Evolutionary conservation across 768 basidiomycete genomes (phyloP).

Genomic region (Trametes gibbosa): DNA sequence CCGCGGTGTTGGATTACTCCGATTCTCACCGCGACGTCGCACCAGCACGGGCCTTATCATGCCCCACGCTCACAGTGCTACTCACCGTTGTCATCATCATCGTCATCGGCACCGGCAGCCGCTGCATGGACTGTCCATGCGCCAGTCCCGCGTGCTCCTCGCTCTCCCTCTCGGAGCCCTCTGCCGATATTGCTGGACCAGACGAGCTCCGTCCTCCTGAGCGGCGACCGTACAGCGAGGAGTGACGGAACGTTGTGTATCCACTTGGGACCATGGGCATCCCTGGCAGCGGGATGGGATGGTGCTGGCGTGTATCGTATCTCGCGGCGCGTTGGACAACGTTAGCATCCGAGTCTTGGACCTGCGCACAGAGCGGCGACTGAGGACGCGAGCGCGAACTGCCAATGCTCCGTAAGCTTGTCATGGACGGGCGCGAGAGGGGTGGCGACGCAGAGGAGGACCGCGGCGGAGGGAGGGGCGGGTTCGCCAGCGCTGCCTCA

Average conservation of each 20-base stretch:
- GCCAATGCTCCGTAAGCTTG: conserved; percentile 2
- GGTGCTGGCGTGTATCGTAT: background rate
- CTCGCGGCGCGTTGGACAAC: background rate
- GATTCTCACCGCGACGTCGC: background rate
- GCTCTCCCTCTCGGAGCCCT: background rate
- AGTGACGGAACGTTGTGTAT: conserved; percentile 18
- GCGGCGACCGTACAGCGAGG: conserved; percentile 8
- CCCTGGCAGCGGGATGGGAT: conserved; percentile 15
- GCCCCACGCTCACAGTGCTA: conserved; percentile 18
- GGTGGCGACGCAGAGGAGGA: conserved; percentile 11
- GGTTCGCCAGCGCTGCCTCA: background rate
- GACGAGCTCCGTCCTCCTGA: background rate
- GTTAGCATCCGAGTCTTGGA: background rate
- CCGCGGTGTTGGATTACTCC: background rate
- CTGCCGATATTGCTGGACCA: too few species aligned
- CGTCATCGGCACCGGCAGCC: conserved; percentile 14
- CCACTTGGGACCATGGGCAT: conserved; percentile 18
- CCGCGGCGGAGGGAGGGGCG: background rate
- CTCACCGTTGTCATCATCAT: conserved; percentile 17
- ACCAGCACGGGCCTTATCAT: background rate
- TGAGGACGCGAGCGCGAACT: conserved; percentile 4
- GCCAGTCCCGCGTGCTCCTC: conserved; percentile 14
- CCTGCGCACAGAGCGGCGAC: conserved; percentile 12
- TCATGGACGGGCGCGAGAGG: conserved; percentile 7
- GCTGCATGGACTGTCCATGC: conserved; percentile 16